Percentiles rank a stretch among this genome's conserved stretches.
phyloP scores from a whole-genome alignment of 257 asterid genomes.

The Scutellaria minor region DNA sequence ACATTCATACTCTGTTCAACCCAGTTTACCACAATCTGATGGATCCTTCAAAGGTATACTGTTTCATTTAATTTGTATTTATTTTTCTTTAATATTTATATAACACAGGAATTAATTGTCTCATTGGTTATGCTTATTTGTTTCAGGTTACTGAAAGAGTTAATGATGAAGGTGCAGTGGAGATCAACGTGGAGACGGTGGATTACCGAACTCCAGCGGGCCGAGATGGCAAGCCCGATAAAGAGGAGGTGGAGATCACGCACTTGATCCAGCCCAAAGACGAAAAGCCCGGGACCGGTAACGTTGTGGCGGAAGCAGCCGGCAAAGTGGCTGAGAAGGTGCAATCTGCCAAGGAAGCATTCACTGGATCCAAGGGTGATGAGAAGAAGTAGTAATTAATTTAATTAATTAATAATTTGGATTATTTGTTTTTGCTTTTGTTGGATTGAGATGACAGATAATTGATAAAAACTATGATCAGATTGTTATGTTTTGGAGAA shows the following conservation, averaged over 20 bases:
- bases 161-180: conserved; percentile 44
- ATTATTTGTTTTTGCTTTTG: no score
- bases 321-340: conserved; percentile 39
- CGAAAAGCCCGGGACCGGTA: conserved; percentile 25
- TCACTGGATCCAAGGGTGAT: not conserved
- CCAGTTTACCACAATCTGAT: not conserved
- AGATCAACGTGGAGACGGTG: conserved; percentile 47
- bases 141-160: conserved; percentile 37
- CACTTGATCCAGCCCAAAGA: conserved; percentile 38
- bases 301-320: conserved; percentile 30
- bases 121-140: not conserved
- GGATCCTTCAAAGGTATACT: conserved; percentile 2
- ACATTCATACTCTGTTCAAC: not conserved
- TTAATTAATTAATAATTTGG: no score
- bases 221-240: conserved; percentile 33
- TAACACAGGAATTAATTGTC: not conserved
- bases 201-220: conserved; percentile 52
- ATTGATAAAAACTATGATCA: no score
- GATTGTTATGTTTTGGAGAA: no score
- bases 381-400: conserved; percentile 29
- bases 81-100: no score
- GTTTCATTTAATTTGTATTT: not conserved
- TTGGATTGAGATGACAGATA: no score
- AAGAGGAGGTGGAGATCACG: conserved; percentile 47
- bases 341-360: conserved; percentile 39